These are phyloP conservation scores for Cytospora mali DNA, from an alignment of 2,329 filamentous ascomycete species.

Conservation along the genomic window DNA sequence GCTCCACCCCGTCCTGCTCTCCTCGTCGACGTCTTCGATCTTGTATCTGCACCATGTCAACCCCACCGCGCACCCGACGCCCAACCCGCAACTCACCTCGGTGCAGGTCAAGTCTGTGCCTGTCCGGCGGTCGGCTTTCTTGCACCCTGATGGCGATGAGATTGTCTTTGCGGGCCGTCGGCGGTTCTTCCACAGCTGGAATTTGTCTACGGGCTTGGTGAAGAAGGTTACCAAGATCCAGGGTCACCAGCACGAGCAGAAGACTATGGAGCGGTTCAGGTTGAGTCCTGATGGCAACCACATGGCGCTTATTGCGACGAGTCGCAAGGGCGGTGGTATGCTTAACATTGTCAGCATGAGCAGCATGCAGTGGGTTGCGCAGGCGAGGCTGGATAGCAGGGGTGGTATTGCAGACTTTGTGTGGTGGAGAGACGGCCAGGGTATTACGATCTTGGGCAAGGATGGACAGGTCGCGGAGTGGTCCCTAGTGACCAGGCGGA, in stretches of 20 bases:
- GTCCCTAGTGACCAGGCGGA: slow-evolving; percentile 67
- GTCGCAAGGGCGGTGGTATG: slow-evolving; percentile 82
- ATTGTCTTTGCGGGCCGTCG: slow-evolving; percentile 89
- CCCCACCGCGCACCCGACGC: slow-evolving; percentile 71
- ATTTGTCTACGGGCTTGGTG: slow-evolving; percentile 77
- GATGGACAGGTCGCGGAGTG: slow-evolving; percentile 92
- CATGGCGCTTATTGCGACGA: slow-evolving; percentile 79
- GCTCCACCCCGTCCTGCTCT: slow-evolving; percentile 82
- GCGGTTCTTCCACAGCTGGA: slow-evolving; percentile 93
- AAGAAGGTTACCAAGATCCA: slow-evolving; percentile 79
- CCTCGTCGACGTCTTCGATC: slow-evolving; percentile 82
- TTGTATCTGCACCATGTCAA: slow-evolving; percentile 89
- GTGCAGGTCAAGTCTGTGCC: slow-evolving; percentile 83
- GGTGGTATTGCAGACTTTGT: slow-evolving; percentile 87
- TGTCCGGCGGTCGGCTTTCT: slow-evolving; percentile 81
- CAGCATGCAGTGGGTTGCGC: slow-evolving; percentile 85
- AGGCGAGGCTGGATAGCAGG: slow-evolving; percentile 78
- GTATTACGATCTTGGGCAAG: slow-evolving; percentile 80
- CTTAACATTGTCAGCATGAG: slow-evolving; percentile 81
- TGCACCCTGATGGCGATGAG: slow-evolving; percentile 70
- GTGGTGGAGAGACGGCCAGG: slow-evolving; percentile 87
- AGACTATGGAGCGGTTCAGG: slow-evolving; percentile 87
- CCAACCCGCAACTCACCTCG: slow-evolving; percentile 88
- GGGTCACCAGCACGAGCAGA: slow-evolving; percentile 79
- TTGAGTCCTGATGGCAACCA: slow-evolving; percentile 84